Base-by-base conservation (phyloP, 2,329 filamentous ascomycete species). In the Venturia nashicola region DNA sequence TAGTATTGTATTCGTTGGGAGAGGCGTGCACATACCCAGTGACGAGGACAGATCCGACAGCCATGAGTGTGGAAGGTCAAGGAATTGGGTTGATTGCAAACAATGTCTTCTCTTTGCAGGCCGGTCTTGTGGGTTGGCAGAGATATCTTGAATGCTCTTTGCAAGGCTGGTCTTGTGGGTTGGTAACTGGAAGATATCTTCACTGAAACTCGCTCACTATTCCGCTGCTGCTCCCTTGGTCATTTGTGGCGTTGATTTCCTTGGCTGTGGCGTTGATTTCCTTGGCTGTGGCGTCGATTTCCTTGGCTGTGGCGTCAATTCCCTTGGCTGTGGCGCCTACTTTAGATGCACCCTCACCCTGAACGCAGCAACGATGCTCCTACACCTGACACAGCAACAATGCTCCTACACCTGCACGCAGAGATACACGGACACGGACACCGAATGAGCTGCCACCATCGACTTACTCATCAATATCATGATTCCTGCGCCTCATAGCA, bases 31-130 rank as follows among this genome's bases (percentile, higher is more conserved):
- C 59, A 80, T 86, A 96, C 92, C 92, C 92, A 72, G 92, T 92
- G 74, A 97, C 86, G 72, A 97, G 84, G 74, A 96, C 90, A 67
- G 91, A 94, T 80, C 91, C 90, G 70, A 89, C 83, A 75, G 87
- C 78, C 90, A 95, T 95, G 64, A 34, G 59, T 36, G 14, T 23
- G 2, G 61, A 36, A 1, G 18, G 5, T 36, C 32, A 36, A 57
- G n/a, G n/a, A n/a, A n/a, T n/a, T 36, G 14, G 51, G 27, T 6
- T 27, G 5, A n/a, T 43, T 48, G 62, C 55, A 51, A 42, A 20
- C 14, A 40, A 40, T 12, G 32, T 32, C 3, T 23, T 42, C 36
- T 40, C 11, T 20, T 18, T 60, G 44, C 32, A 32, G 36, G 61
- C 20, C 12, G 43, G 55, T 36, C 20, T 55, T 4, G 42, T 40